phyloP scores from a whole-genome alignment of 2,329 filamentous ascomycete species.

The Colletotrichum sp. region DNA sequence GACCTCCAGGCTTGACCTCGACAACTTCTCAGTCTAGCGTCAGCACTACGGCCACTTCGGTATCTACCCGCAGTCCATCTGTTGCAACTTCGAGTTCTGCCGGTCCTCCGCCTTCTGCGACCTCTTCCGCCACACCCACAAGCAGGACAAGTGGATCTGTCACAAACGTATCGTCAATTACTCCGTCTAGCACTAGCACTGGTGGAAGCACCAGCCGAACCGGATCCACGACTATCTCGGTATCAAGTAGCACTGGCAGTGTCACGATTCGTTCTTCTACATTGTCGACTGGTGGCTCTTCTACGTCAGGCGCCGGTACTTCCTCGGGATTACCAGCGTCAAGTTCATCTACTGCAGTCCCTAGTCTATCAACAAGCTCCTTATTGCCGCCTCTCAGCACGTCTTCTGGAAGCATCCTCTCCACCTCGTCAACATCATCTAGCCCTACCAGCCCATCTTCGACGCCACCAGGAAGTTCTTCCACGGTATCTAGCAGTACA shows the following conservation, averaged over 20 bases:
- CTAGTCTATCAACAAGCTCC: neutral
- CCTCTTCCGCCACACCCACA: neutral
- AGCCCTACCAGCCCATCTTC: neutral
- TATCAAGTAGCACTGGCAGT: neutral
- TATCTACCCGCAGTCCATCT: neutral
- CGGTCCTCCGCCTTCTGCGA: neutral
- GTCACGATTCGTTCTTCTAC: neutral
- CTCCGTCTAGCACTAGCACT: neutral
- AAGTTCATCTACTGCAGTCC: fast-evolving
- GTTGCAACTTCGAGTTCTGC: neutral
- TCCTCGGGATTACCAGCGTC: fast-evolving
- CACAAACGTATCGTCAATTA: neutral
- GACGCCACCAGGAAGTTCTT: neutral
- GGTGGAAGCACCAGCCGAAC: neutral
- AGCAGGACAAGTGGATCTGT: neutral
- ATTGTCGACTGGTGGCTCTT: neutral
- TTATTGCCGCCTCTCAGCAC: neutral
- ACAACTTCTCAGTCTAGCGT: neutral
- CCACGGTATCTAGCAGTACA: neutral
- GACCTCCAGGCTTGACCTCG: neutral
- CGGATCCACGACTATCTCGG: neutral
- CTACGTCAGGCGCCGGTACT: neutral
- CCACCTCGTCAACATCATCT: neutral
- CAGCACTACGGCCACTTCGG: fast-evolving
- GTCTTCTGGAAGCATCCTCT: neutral